Base-by-base conservation (phyloP, 1,284 basidiomycete genomes). In the Rhizoctonia solani region DNA sequence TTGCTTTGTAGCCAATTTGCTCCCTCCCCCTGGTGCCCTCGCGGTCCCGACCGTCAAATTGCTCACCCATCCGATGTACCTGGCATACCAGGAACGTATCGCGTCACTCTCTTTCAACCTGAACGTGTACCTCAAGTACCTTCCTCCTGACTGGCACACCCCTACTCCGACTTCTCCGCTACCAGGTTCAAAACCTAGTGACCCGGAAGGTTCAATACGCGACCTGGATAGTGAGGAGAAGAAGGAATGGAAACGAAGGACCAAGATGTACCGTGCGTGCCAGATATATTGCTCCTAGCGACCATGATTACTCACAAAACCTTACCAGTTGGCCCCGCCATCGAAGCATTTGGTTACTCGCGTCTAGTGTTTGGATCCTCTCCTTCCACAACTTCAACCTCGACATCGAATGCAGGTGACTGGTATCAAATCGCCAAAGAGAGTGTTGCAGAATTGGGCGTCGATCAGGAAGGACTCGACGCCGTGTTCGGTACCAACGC, bases 191-290 rank as follows among this genome's bases (percentile, higher is more conserved):
- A 54, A 30, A 49, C 56, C 50, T 25, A 39, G 9, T 16, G 58
- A 66, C n/a, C 34, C 34, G 78, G 76, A 23, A 76, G 78, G 41
- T 72, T 75, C n/a, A 73, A 77, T 0, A 61, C 55, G 2, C 77
- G 78, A 77, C 76, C 68, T 74, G 27, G 85, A 84, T 39, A 77
- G 77, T 46, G 82, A 84, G 73, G 82, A 85, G 72, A 81, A 80
- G 74, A 85, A 81, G 75, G 92, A 91, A 76, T 90, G 85, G 87
- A 91, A 89, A 77, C 81, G 88, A 55, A 83, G 91, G 54, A 83
- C 94, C 75, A 93, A 92, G 81, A 91, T 94, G 85, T 95, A 92
- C 78, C 79, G 92, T 95, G 75, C 78, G 92, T 88, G 32, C 42
- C 19, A 46, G 39, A 49, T 23, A 39, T 8, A 52, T 32, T 30